A percentile compares a stretch with the other conserved stretches of the same genome.
These are phyloP conservation scores for Phialophora macrospora DNA, from an alignment of 2,329 filamentous ascomycete genomes.

Conservation along the genomic window DNA sequence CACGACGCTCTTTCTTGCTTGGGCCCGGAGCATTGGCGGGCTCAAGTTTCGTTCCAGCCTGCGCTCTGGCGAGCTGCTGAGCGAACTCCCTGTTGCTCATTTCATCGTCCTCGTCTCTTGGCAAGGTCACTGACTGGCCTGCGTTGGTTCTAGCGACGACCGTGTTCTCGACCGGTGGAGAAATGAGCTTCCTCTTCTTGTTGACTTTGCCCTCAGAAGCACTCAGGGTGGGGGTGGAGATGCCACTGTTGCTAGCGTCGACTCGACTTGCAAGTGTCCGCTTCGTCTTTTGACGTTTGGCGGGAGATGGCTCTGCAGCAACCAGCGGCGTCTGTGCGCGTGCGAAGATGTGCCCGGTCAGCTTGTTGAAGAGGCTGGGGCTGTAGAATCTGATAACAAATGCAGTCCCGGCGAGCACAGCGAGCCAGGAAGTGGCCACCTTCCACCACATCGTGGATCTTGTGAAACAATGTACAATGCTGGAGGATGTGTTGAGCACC, in stretches of 20 bases:
- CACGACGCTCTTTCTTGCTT: constrained; percentile 51
- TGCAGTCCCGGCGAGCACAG: constrained; percentile 29
- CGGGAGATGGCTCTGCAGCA: constrained; percentile 19
- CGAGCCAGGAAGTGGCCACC: constrained; percentile 30
- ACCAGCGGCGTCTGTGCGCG: constrained; percentile 8
- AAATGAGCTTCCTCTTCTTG: constrained; percentile 49
- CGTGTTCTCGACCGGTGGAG: constrained; percentile 43
- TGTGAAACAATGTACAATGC: not conserved
- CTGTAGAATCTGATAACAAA: constrained; percentile 35
- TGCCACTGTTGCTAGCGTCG: constrained; percentile 28
- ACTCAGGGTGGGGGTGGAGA: constrained; percentile 29
- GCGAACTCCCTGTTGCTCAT: constrained; percentile 77
- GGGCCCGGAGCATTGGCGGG: constrained; percentile 40
- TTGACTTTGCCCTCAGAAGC: constrained; percentile 34
- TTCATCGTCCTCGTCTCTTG: constrained; percentile 60
- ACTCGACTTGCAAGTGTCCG: constrained; percentile 30
- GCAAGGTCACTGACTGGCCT: constrained; percentile 37
- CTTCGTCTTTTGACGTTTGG: constrained; percentile 34
- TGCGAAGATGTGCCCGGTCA: constrained; percentile 18
- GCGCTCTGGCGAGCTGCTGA: constrained; percentile 70
- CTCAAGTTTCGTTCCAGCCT: constrained; percentile 69
- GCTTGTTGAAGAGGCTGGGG: constrained; percentile 31
- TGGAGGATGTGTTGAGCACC: not conserved
- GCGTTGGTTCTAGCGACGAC: constrained; percentile 41
- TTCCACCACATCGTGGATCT: constrained; percentile 32